phyloP scores from a whole-genome alignment of 805 yeast species.

The Saccharomycopsis olivae region DNA sequence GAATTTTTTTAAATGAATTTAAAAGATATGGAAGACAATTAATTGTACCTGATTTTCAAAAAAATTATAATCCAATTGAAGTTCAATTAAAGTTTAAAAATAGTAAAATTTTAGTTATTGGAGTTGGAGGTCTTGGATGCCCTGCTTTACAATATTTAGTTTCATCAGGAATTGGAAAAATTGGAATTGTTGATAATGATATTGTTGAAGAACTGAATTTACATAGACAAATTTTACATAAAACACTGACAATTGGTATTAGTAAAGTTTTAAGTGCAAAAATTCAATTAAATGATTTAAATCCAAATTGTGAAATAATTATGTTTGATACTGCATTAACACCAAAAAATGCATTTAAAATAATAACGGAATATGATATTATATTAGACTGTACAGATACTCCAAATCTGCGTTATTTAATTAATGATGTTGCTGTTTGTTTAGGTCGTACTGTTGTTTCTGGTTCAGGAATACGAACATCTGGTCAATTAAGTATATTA shows the following conservation, averaged over 20 bases:
- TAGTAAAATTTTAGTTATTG: slow-evolving; percentile 63
- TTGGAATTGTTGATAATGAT: slow-evolving; percentile 87
- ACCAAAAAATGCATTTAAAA: slow-evolving; percentile 48
- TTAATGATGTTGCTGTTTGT: slow-evolving; percentile 74
- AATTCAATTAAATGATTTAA: slow-evolving; percentile 38
- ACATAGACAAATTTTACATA: slow-evolving; percentile 83
- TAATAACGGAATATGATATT: slow-evolving; percentile 57
- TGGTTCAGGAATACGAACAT: slow-evolving; percentile 85
- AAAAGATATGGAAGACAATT: slow-evolving; percentile 86
- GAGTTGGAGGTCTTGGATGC: slow-evolving; percentile 96
- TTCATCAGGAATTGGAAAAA: slow-evolving; percentile 77
- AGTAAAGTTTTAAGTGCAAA: slow-evolving; percentile 76
- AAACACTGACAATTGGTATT: slow-evolving; percentile 53
- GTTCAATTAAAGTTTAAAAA: slow-evolving; percentile 52
- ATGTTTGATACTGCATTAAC: slow-evolving; percentile 44
- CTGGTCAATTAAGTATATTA: slow-evolving; percentile 78
- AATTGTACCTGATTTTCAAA: slow-evolving; percentile 76
- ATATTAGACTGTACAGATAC: slow-evolving; percentile 93
- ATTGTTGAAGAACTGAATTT: slow-evolving; percentile 74
- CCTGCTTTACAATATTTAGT: slow-evolving; percentile 79
- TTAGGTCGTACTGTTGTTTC: slow-evolving; percentile 66
- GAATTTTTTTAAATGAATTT: too few relatives aligned
- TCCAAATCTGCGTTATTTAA: slow-evolving; percentile 76
- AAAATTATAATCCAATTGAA: slow-evolving; percentile 13
- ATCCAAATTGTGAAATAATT: slow-evolving; percentile 53